Base-by-base conservation (phyloP, 2,329 filamentous ascomycete genomes). In the Monosporascus sp. region DNA sequence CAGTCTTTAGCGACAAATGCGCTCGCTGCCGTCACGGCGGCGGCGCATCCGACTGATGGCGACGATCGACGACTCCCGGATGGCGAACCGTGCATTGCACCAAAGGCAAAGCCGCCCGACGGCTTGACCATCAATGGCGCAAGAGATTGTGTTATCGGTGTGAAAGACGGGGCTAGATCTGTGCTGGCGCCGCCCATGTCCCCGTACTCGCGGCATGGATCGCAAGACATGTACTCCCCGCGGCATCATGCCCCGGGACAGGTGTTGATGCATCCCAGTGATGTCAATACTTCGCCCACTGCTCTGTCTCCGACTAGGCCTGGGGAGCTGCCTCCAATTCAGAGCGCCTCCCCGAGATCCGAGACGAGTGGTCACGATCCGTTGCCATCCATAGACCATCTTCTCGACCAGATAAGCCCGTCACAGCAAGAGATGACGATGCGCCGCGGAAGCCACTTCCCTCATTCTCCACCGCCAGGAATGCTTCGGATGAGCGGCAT, bases 261-360 rank as follows among this genome's bases (percentile, higher is more conserved):
- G 53, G 64, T 63, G 34, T 50, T 68, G 50, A 64, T 66, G 62
- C 64, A 66, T 50, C 65, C 65, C 17, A 65, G 59, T 41, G 64
- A 62, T 51, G 57, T 65, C 51, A 60, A 65, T 34, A 74, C 73
- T 6, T 70, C 75, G 15, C 66, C 73, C 8, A 58, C 51, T 37
- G 50, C 64, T 54, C 47, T 58, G 60, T 50, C 65, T 63, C 38
- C 64, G 58, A 49, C 57, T 41, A 56, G 51, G 15, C 64, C 62
- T 51, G 65, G 65, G 8, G 66, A 68, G 41, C 55, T 69, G 11
- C 60, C 69, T 60, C 54, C 68, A 66, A 56, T 75, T 37, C 70
- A 74, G 44, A 63, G 66, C 39, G 57, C 64, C 27, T 74, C 72
- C 15, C 72, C 72, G 1, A 65, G 68, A 51, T 72, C 69, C 31